Conservation (phyloP, 148 eudicot species). For the Polygonum aviculare region DNA sequence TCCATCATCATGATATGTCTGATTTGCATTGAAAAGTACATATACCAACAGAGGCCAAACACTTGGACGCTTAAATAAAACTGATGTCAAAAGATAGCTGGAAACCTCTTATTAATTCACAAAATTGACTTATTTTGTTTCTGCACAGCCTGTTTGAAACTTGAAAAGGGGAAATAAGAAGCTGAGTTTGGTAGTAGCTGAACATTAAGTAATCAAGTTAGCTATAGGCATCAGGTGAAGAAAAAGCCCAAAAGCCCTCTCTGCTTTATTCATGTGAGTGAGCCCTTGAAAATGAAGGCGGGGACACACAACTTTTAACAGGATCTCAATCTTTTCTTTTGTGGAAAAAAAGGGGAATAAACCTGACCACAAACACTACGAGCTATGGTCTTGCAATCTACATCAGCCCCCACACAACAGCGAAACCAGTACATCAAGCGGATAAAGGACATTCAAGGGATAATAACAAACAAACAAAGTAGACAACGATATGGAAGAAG, state of each 20-base stretch:
- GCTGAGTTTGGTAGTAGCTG: neutral
- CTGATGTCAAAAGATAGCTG: no score
- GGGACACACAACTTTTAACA: neutral
- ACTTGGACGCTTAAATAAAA: neutral
- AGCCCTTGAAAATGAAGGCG: neutral
- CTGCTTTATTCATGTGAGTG: neutral
- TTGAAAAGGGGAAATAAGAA: neutral
- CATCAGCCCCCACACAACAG: neutral
- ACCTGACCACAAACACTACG: neutral
- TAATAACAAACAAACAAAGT: neutral
- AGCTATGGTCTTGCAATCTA: neutral
- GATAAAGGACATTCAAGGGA: neutral
- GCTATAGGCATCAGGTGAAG: neutral
- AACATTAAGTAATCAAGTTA: neutral
- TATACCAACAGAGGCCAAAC: neutral
- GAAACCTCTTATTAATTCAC: neutral
- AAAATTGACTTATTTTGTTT: neutral
- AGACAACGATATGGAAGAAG: neutral
- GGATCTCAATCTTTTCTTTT: constrained; percentile 1
- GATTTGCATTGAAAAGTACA: neutral
- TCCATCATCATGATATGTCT: neutral
- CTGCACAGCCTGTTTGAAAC: neutral
- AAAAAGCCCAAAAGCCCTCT: neutral
- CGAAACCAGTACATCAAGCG: neutral
- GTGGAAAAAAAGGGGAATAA: neutral